Conservation (phyloP, 805 yeast species). For the Torulaspora quercuum region DNA sequence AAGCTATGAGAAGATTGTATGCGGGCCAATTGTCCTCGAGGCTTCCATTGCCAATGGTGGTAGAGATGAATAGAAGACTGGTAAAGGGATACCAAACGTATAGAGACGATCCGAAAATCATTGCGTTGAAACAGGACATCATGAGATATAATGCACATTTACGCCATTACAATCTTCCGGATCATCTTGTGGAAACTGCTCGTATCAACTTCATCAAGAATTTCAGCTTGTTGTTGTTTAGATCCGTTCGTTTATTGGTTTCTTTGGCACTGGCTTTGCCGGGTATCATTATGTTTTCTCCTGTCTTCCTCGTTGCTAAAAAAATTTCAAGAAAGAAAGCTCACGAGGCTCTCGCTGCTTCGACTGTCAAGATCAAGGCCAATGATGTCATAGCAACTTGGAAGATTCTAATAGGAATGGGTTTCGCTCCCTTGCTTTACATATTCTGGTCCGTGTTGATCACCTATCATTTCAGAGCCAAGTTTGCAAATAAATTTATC, state of each 20-base stretch:
- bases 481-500: constrained; percentile 35
- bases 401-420: constrained; percentile 88
- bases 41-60: constrained; percentile 75
- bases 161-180: constrained; percentile 59
- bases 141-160: constrained; percentile 70
- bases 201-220: constrained; percentile 50
- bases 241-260: constrained; percentile 54
- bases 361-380: constrained; percentile 87
- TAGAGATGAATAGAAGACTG: constrained; percentile 87
- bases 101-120: constrained; percentile 65
- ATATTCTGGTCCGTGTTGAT: constrained; percentile 71
- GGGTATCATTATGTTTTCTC: constrained; percentile 82
- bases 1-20: constrained; percentile 87
- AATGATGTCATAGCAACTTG: constrained; percentile 95
- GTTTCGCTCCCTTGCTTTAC: constrained; percentile 83
- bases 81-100: constrained; percentile 76
- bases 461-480: constrained; percentile 35
- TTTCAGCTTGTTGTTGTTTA: constrained; percentile 50
- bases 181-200: constrained; percentile 49
- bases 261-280: constrained; percentile 72
- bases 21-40: constrained; percentile 67
- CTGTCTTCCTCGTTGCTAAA: constrained; percentile 79
- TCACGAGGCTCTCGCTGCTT: constrained; percentile 71
- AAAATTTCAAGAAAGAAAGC: constrained; percentile 71
- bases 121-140: constrained; percentile 58